Conservation (phyloP, 257 asterid species). For the Penstemon barbatus region DNA sequence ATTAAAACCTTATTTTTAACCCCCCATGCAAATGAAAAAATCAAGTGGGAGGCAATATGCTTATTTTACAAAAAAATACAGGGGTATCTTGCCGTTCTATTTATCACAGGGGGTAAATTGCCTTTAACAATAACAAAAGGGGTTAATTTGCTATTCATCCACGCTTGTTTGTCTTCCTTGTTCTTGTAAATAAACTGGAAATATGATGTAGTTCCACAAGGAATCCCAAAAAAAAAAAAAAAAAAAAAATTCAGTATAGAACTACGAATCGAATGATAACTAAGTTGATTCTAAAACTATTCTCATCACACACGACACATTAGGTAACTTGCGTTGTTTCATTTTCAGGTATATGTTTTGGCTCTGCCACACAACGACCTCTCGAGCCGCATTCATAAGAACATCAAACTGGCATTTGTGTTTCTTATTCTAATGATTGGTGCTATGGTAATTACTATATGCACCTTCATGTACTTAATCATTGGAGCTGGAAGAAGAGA, state of each 20-base stretch:
- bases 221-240: not conserved
- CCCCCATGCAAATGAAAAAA: too few species aligned
- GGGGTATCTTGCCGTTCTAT: too few species aligned
- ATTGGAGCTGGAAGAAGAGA: conserved; percentile 48
- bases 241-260: too few species aligned
- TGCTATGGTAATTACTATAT: conserved; percentile 25
- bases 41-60: too few species aligned
- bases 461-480: conserved; percentile 29
- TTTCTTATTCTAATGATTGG: conserved; percentile 35
- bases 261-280: not conserved
- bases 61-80: too few species aligned
- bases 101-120: too few species aligned
- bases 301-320: too few species aligned
- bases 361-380: conserved; percentile 35
- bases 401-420: conserved; percentile 31
- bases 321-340: not conserved
- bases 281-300: not conserved
- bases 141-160: too few species aligned
- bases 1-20: too few species aligned
- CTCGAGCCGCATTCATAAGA: conserved; percentile 25
- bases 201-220: not conserved
- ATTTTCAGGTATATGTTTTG: conserved; percentile 45
- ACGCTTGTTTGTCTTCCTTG: not conserved
- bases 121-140: too few species aligned
- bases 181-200: not conserved